Base-by-base conservation (phyloP, 2,329 filamentous ascomycete species). In the Thermochaetoides dissita region DNA sequence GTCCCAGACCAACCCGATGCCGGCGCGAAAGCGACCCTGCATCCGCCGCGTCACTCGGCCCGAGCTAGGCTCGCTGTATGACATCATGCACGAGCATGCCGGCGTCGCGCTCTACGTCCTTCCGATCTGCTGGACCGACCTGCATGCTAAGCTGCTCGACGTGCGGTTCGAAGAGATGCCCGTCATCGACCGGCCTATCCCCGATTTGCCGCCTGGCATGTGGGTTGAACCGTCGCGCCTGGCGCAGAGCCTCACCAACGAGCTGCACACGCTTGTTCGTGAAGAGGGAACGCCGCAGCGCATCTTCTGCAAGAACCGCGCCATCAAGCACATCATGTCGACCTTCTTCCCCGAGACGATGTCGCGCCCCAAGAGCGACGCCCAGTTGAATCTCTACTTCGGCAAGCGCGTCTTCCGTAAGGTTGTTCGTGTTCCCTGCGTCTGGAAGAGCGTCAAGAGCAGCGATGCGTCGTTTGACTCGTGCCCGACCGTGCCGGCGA, bases 91-190 rank as follows among this genome's bases (percentile, higher is more conserved):
- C 46, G 59, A 68, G 17, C 53, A 76, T 51, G 55, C 63, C 31
- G 66, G 69, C 36, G 56, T 54, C 0, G 62, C 66, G 0, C 67
- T 77, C 12, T 74, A 67, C 45, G 57, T 71, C 38, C 62, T 65
- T 28, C 73, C 73, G 2, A 66, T 74, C 37, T 67, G 63, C 52
- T 77, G 73, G 73, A 74, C 67, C 10, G 71, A 75, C 41, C 43
- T 61, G 1, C 73, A 77, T 45, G 51, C 62, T 8, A 54, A 59
- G 36, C 56, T 74, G 2, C 67, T 76, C 6, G 64, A 63, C 24
- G 67, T 62, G 10, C 56, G 56, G 36, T 76, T 74, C 56, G 46
- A 57, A 28, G 58, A 66, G 49, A 58, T 63, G 10, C 61, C 66
- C 10, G 53, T 62, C 6, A 63, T 66, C 51, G 57, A 58, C 33